phyloP scores from a whole-genome alignment of 345 rosid species.

The Syzygium aromaticum region DNA sequence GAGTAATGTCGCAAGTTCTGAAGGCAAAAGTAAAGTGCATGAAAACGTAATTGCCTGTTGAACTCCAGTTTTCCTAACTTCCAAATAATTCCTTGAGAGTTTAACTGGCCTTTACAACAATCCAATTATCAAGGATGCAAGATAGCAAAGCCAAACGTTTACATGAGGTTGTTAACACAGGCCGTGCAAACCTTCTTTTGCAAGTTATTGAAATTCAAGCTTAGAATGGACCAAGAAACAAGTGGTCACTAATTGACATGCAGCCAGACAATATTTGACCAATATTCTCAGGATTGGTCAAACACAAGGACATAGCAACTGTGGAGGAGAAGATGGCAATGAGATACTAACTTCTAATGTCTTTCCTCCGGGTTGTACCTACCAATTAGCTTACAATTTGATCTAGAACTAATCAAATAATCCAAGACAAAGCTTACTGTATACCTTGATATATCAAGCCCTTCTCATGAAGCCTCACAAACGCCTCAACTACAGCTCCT shows the following conservation, averaged over 20 bases:
- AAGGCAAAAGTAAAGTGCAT: background rate
- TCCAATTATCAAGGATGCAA: background rate
- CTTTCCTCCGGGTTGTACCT: background rate
- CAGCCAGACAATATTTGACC: background rate
- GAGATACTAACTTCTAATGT: background rate
- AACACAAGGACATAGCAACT: background rate
- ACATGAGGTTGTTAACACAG: background rate
- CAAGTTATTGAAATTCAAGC: background rate
- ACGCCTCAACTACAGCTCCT: slow-evolving; percentile 94
- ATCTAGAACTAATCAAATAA: background rate
- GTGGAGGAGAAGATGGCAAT: background rate
- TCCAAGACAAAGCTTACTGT: background rate
- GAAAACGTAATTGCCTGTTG: background rate
- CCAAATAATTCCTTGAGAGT: background rate
- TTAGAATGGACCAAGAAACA: background rate
- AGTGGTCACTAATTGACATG: background rate
- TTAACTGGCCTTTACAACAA: background rate
- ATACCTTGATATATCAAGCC: slow-evolving; percentile 94
- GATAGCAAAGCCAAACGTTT: background rate
- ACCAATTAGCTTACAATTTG: background rate
- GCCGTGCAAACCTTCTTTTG: background rate
- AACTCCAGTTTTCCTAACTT: background rate
- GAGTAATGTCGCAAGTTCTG: background rate
- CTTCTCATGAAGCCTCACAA: slow-evolving; percentile 84
- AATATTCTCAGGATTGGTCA: background rate